Evolutionary conservation across 2,329 filamentous ascomycete species (phyloP), one percentile per base, ranked within the genome.

Genomic region (Sclerotinia borealis): DNA sequence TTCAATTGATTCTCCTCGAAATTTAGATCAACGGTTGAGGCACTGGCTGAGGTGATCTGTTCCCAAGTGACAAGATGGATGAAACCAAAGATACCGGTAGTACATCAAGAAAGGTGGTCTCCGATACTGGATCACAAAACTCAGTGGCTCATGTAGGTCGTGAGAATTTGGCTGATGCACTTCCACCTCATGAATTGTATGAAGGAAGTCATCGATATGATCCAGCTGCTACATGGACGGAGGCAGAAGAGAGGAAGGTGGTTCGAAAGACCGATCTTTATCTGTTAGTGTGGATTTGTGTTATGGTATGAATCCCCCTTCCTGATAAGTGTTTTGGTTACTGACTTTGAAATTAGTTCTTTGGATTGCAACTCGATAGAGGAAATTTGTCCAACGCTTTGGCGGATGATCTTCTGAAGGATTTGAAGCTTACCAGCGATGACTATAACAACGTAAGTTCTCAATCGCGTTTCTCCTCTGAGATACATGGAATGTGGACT

Each of bases 301-400:
- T 62, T 8, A 62, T 62, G 60, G 60, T 58, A 34, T 37, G 22
- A 2, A 25, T 19, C 37, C 9, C 41, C 8, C 17, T n/a, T n/a
- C 9, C n/a, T 25, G 27, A 22, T 31, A 22, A 8, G 4, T 25
- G 15, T 6, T 22, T 39, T 19, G 19, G 19, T 49, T 29, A 34
- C 19, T 56, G 41, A 56, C 17, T 19, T 19, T 25, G n/a, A 31
- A n/a, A n/a, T 4, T 25, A 62, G 72, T 86, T 87, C 72, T 85
- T 86, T 65, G 81, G 81, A 1, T 77, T 87, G 5, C 82, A 87
- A 66, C 76, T 87, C 29, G 84, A 87, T 72, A 77, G 85, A 36
- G 81, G 81, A 36, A 88, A 87, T 68, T 77, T 87, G 10, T 67
- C 68, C 5, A 84, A 85, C 69, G 85, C 84, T 9, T 75, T 84